Base-by-base conservation (phyloP, 23 red algal genomes). In the Gracilariopsis chorda region DNA sequence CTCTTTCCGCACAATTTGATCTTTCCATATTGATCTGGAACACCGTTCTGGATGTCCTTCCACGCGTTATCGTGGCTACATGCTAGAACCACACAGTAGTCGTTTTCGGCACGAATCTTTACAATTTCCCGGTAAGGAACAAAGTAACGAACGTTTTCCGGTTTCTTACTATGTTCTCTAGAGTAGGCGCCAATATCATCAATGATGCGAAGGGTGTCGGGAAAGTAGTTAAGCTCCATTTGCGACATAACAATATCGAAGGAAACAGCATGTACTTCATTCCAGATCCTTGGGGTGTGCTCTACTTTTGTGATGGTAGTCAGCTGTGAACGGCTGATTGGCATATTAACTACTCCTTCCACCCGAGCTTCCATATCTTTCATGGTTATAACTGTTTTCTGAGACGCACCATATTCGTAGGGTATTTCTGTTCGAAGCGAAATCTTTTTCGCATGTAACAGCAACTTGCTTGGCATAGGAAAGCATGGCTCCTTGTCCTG, bases 51-150 rank as follows among this genome's bases (percentile, higher is more conserved):
- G 64, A 89, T 78, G 48, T 89, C 85, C 19, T 55, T 69, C 85
- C 85, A 89, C 11, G 85, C 69, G 70, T 89, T 89, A 13, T 89
- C 85, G 12, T 78, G 85, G 78, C 85, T 78, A 42, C 85, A 89
- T 17, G 85, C 27, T n/a, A 89, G 34, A 13, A 44, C 44, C 23
- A 89, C 62, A 19, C 34, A 55, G 57, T 78, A 89, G 14, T 49
- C 42, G 46, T 69, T 69, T 63, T 89, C 85, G 4, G 85, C 85
- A 23, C 85, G 85, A 63, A 89, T 78, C 58, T 19, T 78, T 12
- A 51, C 47, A 9, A 29, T 59, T 63, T 89, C 85, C 43, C 48
- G 65, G 44, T 73, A 89, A 13, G 85, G 85, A 61, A 89, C 37
- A 42, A 89, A 89, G 47, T 89, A 89, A 27, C 72, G 51, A 33